Percentiles rank a stretch among this genome's conserved stretches.
phyloP scores from a whole-genome alignment of 768 basidiomycete genomes.

The Amyloporia xantha region DNA sequence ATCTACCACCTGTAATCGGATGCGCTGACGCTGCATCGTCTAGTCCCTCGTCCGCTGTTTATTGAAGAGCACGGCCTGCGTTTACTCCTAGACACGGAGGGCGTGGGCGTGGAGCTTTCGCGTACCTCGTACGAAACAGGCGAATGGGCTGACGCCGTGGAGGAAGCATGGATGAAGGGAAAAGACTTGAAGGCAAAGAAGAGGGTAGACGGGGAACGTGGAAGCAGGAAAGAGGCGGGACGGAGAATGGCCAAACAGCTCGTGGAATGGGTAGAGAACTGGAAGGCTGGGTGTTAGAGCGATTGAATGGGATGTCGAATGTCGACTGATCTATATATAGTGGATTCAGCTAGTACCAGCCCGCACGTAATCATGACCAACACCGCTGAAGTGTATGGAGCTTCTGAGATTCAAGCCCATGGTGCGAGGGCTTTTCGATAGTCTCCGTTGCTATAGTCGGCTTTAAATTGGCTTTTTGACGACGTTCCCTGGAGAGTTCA shows the following conservation, averaged over 20 bases:
- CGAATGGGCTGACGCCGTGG: conserved; percentile 57
- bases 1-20: neutral
- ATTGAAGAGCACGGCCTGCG: conserved; percentile 76
- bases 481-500: no score
- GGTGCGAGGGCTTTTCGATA: no score
- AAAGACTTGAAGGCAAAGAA: conserved; percentile 39
- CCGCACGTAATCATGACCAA: no score
- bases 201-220: conserved; percentile 37
- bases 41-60: conserved; percentile 76
- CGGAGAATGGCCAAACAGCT: conserved; percentile 40
- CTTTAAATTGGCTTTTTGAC: no score
- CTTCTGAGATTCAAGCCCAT: no score
- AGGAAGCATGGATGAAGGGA: conserved; percentile 52
- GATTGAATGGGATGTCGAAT: no score
- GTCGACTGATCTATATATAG: no score
- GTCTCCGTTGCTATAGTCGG: no score
- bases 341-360: no score
- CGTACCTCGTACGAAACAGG: conserved; percentile 64
- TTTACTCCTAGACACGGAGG: conserved; percentile 53
- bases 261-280: conserved; percentile 42
- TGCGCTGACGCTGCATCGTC: neutral
- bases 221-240: conserved; percentile 36
- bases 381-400: no score
- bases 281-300: conserved; percentile 17
- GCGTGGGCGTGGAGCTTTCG: conserved; percentile 63